Evolutionary conservation across 352 stramenopile species (phyloP).

Genomic region (Globisporangium acanthophoron): DNA sequence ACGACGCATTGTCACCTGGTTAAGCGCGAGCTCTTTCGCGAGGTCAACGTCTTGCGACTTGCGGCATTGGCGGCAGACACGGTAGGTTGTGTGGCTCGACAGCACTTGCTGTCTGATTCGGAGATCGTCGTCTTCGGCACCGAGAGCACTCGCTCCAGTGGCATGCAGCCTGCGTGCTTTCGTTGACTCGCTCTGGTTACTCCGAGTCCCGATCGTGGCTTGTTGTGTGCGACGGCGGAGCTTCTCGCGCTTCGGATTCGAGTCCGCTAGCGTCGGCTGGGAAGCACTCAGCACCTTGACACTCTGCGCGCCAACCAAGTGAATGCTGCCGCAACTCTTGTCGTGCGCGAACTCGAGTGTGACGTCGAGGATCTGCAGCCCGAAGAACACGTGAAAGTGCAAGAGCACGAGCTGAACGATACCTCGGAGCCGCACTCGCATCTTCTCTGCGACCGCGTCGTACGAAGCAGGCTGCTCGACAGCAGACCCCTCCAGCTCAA

Average conservation of each 20-base stretch:
- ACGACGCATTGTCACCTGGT: slow-evolving; percentile 18
- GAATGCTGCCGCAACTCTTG: not conserved
- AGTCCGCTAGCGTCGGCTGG: not conserved
- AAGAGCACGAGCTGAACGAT: not conserved
- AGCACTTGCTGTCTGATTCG: not conserved
- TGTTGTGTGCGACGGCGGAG: not conserved
- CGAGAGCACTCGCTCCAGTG: too few relatives aligned
- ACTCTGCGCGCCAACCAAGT: slow-evolving; percentile 13
- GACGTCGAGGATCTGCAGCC: slow-evolving; percentile 4
- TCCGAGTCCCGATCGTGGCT: not conserved
- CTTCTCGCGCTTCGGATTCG: not conserved
- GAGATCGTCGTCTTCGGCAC: not conserved
- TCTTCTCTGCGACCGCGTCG: not conserved
- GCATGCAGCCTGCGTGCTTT: not conserved
- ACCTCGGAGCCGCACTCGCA: not conserved
- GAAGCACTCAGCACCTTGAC: slow-evolving; percentile 3
- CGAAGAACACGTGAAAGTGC: slow-evolving; percentile 14
- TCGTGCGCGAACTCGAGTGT: slow-evolving; percentile 7
- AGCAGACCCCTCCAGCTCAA: not conserved
- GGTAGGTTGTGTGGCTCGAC: slow-evolving; percentile 7
- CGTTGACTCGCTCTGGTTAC: not conserved
- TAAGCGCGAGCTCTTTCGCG: slow-evolving; percentile 23
- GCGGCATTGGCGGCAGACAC: slow-evolving; percentile 32
- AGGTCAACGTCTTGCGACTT: slow-evolving; percentile 23
- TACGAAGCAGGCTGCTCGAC: not conserved